phyloP scores from a whole-genome alignment of 2,329 filamentous ascomycete species.

The Scedosporium aurantiacum region DNA sequence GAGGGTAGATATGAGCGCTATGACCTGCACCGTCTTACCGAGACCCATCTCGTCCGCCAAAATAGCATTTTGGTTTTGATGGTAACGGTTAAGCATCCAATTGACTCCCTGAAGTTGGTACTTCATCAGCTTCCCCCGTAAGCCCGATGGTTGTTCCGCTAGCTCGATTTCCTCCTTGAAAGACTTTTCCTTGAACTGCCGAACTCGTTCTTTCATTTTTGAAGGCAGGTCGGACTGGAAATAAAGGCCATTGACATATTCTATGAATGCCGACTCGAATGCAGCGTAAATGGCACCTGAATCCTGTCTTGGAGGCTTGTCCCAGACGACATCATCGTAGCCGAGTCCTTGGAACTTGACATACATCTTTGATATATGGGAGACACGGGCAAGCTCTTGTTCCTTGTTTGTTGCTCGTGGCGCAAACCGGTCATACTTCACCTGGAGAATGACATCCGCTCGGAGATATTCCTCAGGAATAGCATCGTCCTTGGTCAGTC shows the following conservation, averaged over 20 bases:
- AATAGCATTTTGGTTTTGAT: conserved; percentile 71
- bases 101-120: conserved; percentile 92
- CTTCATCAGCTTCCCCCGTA: conserved; percentile 76
- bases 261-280: conserved; percentile 73
- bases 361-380: conserved; percentile 60
- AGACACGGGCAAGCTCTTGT: conserved; percentile 59
- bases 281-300: conserved; percentile 60
- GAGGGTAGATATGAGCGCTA: conserved; percentile 67
- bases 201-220: conserved; percentile 56
- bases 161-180: conserved; percentile 50
- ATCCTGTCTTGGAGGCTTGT: conserved; percentile 60
- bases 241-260: conserved; percentile 72
- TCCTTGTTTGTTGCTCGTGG: conserved; percentile 48
- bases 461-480: conserved; percentile 79
- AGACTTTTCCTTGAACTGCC: conserved; percentile 50
- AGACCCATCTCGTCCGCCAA: conserved; percentile 97
- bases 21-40: conserved; percentile 91
- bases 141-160: conserved; percentile 57
- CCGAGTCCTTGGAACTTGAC: conserved; percentile 89
- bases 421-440: conserved; percentile 42
- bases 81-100: conserved; percentile 89
- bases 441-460: conserved; percentile 79
- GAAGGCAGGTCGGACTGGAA: conserved; percentile 45
- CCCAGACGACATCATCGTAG: conserved; percentile 90
- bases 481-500: conserved; percentile 63